Percentiles rank a stretch among this genome's conserved stretches.
phyloP scores from a whole-genome alignment of 768 basidiomycete species.

The Suillus weaverae region DNA sequence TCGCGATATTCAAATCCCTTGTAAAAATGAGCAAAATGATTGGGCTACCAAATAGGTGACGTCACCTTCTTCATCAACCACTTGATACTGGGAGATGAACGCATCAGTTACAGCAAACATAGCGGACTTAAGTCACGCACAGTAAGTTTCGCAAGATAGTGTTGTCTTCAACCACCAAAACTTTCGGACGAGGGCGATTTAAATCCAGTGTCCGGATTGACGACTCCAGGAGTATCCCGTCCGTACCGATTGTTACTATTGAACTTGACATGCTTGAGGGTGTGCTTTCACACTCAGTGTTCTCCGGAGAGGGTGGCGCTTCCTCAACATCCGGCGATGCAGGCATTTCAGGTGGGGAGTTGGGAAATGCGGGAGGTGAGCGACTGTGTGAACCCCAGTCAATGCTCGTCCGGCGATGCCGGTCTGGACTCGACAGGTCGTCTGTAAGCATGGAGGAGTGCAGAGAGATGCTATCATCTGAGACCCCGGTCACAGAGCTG shows the following conservation, averaged over 20 bases:
- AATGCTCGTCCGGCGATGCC: constrained; percentile 35
- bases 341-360: constrained; percentile 11
- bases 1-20: constrained; percentile 75
- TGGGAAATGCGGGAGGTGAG: constrained; percentile 13
- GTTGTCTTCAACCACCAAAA: constrained; percentile 92
- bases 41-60: neutral
- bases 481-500: constrained; percentile 14
- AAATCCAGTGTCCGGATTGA: constrained; percentile 55
- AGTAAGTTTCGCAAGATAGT: constrained; percentile 78
- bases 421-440: constrained; percentile 19
- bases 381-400: constrained; percentile 25
- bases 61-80: constrained; percentile 65
- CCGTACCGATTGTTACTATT: constrained; percentile 54
- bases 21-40: constrained; percentile 5
- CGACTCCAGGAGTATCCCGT: constrained; percentile 69
- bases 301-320: constrained; percentile 16
- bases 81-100: constrained; percentile 40
- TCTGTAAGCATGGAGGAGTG: constrained; percentile 31
- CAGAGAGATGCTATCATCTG: constrained; percentile 29
- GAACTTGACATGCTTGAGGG: constrained; percentile 29
- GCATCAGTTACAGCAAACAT: constrained; percentile 13
- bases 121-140: constrained; percentile 43
- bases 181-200: constrained; percentile 49
- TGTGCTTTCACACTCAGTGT: constrained; percentile 13
- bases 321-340: constrained; percentile 33